Base-by-base conservation (phyloP, 331 rosid species). In the Pyracantha coccinea region DNA sequence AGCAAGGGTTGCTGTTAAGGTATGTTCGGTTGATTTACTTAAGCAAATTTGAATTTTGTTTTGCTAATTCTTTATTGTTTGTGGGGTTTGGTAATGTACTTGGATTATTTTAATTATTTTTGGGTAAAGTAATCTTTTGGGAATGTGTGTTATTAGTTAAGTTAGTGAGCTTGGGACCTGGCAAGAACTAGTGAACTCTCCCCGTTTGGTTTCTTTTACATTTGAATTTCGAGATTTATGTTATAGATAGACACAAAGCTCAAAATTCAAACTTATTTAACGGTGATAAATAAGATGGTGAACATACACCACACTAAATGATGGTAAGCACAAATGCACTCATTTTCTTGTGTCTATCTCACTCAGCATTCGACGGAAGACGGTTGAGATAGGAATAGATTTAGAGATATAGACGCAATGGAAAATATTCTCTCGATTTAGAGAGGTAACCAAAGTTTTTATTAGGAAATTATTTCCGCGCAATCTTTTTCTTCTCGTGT, bases 1-100 rank as follows among this genome's bases (percentile, higher is more conserved):
- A 29, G 73, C 91, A 52, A 59, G 57, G 59, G 59, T 91, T 45
- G 31, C 63, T 79, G 86, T 93, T 72, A 87, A 91, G 96, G 98
- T 93, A 82, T 12, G 31, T 61, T 4, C 45, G 45, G 11, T 58
- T 24, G 64, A 41, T 57, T 27, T 19, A n/a, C n/a, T 24, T 16
- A 6, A 19, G 3, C 12, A 5, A 4, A 5, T 12, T 52, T 71
- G 7, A 59, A 59, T 59, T 59, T 58, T 25, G 52, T 0, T 80
- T 53, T 45, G 15, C 33, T 21, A 50, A 5, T 11, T 54, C 16
- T 52, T 25, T 38, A 53, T 61, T 58, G 53, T 32, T 38, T 38
- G 28, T 1, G 16, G 19, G 16, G 6, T 33, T 12, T 17, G 60
- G 1, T 63, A 24, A 62, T 74, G 27, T 65, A 8, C 9, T 44